Conservation (phyloP, 1,139 yeast species). For the Debaryomycetaceae sp. region DNA sequence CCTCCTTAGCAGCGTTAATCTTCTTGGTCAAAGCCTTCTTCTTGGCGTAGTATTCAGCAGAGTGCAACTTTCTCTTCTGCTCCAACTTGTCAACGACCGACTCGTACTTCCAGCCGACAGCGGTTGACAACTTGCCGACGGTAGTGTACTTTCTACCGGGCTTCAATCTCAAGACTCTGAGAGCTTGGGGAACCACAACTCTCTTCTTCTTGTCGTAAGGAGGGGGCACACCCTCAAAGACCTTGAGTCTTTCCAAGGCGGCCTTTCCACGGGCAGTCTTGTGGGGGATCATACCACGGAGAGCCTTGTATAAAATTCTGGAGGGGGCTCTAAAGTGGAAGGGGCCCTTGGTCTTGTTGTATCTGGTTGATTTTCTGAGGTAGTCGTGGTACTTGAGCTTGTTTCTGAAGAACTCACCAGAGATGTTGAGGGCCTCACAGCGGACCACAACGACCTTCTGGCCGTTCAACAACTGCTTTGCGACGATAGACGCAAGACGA, state of each 20-base stretch:
- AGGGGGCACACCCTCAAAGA: constrained; percentile 99
- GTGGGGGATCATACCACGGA: constrained; percentile 99
- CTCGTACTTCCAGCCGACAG: constrained; percentile 99
- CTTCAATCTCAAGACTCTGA: constrained; percentile 97
- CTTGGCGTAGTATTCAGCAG: constrained; percentile 98
- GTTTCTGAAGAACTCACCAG: constrained; percentile 99
- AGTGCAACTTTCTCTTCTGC: constrained; percentile 99
- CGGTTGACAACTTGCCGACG: constrained; percentile 88
- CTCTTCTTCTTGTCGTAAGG: constrained; percentile 99
- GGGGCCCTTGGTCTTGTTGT: constrained; percentile 98
- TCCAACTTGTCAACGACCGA: constrained; percentile 95
- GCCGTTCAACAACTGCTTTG: constrained; percentile 97
- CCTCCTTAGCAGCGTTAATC: constrained; percentile 74
- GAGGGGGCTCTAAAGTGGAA: constrained; percentile 99
- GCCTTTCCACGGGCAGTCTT: constrained; percentile 99
- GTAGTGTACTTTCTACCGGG: constrained; percentile 99
- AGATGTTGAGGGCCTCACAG: constrained; percentile 96
- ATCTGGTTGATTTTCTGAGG: constrained; percentile 98
- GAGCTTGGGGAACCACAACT: constrained; percentile 99
- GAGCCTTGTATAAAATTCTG: constrained; percentile 98
- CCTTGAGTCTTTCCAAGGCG: constrained; percentile 98
- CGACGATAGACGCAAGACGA: constrained; percentile 98
- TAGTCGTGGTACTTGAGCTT: constrained; percentile 99
- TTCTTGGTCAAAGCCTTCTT: constrained; percentile 94
- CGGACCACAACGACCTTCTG: constrained; percentile 97